A percentile compares a stretch with the other conserved stretches of the same genome.
Conservation (phyloP, 352 stramenopile species). For the Halophytophthora polymorphica region DNA sequence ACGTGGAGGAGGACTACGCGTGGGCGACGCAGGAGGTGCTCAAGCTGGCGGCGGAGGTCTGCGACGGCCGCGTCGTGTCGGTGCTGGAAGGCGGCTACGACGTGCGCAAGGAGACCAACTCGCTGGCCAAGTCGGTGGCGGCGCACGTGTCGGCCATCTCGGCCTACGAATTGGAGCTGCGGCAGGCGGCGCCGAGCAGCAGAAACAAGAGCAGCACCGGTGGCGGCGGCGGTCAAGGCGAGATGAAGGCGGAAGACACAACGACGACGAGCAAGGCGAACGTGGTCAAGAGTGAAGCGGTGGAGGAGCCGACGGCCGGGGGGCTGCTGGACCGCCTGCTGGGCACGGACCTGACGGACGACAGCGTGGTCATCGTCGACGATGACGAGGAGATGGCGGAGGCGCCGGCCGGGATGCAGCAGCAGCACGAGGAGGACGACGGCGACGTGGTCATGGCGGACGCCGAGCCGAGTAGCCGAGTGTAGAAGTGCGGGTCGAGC, state of each 20-base stretch:
- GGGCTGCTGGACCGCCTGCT: conserved; percentile 53
- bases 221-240: conserved; percentile 8
- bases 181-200: conserved; percentile 12
- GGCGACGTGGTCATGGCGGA: conserved; percentile 18
- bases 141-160: conserved; percentile 76
- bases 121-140: conserved; percentile 75
- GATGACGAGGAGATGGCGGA: conserved; percentile 44
- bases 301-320: conserved; percentile 16
- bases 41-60: conserved; percentile 71
- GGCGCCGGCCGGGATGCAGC: conserved; percentile 18
- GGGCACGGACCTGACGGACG: conserved; percentile 39
- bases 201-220: conserved; percentile 3
- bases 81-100: conserved; percentile 88
- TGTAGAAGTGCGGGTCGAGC: conserved; percentile 7
- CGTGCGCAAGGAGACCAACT: conserved; percentile 76
- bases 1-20: conserved; percentile 80
- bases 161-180: conserved; percentile 44
- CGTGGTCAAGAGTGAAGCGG: conserved; percentile 12
- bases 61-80: conserved; percentile 76
- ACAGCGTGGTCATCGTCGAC: conserved; percentile 56
- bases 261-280: not conserved
- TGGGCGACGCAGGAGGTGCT: conserved; percentile 80
- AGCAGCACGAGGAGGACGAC: conserved; percentile 28
- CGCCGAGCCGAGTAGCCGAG: conserved; percentile 7
- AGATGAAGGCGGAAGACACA: conserved; percentile 29